Base-by-base conservation (phyloP, 768 basidiomycete genomes). In the Rhizopogon salebrosus region DNA sequence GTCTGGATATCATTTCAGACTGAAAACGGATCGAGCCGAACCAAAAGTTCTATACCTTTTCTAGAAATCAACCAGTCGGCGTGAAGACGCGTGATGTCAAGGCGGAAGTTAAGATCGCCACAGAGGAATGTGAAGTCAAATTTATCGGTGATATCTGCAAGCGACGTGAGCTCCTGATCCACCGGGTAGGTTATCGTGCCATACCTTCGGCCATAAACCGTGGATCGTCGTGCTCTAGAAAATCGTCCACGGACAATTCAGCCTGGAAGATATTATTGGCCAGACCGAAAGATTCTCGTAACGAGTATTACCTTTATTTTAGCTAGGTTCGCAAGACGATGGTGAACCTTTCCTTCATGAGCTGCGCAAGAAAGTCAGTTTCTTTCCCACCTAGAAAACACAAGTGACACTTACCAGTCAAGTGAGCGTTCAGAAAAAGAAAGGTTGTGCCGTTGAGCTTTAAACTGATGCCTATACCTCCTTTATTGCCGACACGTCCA, bases 1-100 rank as follows among this genome's bases (percentile, higher is more conserved):
- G 18, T 95, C 92, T 92, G 57, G 4, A 49, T 11, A 66, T 54
- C 48, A 26, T 24, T 22, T 18, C 18, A 49, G n/a, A 40, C 2
- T 18, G 43, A 11, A 27, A 50, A 41, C 31, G 22, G 23, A 41
- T 22, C 14, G 46, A 31, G 7, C 49, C 7, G 56, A 18, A 57
- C 69, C 36, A 34, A 34, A 34, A 34, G 11, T 10, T 34, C 31
- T 34, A 34, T 56, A 89, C 89, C 89, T 74, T 85, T 84, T 34
- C 83, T 80, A 23, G 89, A 82, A 54, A 95, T 84, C 3, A 98
- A 73, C 93, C 94, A 97, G 68, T 98, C 95, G 4, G 94, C 94
- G 63, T 98, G 95, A 11, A 95, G 70, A 16, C 95, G 80, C 6
- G 93, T 87, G 41, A 97, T 82, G 57, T 95, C 86, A 45, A 97